Percentiles rank a stretch among this genome's conserved stretches.
Conservation (phyloP, 495 filamentous ascomycete species). For the Penicillium pancosmium region DNA sequence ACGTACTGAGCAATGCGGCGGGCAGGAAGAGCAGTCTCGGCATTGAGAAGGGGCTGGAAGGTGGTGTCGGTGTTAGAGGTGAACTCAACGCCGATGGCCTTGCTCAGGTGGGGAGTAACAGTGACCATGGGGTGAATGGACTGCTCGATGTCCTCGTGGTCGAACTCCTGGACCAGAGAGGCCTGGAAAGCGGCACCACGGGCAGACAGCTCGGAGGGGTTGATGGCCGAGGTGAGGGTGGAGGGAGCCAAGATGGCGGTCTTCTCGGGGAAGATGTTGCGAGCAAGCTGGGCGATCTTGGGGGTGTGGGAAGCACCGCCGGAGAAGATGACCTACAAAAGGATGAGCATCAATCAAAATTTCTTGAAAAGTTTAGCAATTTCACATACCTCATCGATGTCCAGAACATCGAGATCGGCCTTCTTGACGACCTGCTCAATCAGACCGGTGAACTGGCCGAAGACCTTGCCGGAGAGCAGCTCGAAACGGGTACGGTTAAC, state of each 20-base stretch:
- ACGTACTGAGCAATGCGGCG: slow-evolving; percentile 77
- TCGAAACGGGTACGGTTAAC: slow-evolving; percentile 95
- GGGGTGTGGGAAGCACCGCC: slow-evolving; percentile 94
- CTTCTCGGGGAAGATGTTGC: slow-evolving; percentile 75
- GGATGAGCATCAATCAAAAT: background rate
- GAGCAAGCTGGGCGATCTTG: slow-evolving; percentile 77
- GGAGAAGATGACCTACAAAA: slow-evolving; percentile 70
- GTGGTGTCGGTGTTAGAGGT: slow-evolving; percentile 61
- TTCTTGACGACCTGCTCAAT: slow-evolving; percentile 86
- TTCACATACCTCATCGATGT: slow-evolving; percentile 70
- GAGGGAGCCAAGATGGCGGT: slow-evolving; percentile 83
- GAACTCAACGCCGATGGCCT: slow-evolving; percentile 85
- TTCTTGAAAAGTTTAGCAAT: background rate
- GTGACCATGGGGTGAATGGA: slow-evolving; percentile 95
- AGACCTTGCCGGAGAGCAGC: slow-evolving; percentile 79
- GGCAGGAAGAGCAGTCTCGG: slow-evolving; percentile 88
- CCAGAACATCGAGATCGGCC: slow-evolving; percentile 87
- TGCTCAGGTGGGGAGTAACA: slow-evolving; percentile 83
- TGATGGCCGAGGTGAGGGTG: slow-evolving; percentile 75
- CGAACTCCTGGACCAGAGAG: slow-evolving; percentile 87
- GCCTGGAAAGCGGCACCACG: slow-evolving; percentile 96
- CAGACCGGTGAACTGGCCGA: slow-evolving; percentile 81
- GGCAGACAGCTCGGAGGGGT: slow-evolving; percentile 87
- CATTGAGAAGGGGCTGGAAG: slow-evolving; percentile 77
- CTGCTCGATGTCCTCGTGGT: slow-evolving; percentile 90